phyloP scores from a whole-genome alignment of 2,329 filamentous ascomycete genomes.

The Colletotrichum sp. region DNA sequence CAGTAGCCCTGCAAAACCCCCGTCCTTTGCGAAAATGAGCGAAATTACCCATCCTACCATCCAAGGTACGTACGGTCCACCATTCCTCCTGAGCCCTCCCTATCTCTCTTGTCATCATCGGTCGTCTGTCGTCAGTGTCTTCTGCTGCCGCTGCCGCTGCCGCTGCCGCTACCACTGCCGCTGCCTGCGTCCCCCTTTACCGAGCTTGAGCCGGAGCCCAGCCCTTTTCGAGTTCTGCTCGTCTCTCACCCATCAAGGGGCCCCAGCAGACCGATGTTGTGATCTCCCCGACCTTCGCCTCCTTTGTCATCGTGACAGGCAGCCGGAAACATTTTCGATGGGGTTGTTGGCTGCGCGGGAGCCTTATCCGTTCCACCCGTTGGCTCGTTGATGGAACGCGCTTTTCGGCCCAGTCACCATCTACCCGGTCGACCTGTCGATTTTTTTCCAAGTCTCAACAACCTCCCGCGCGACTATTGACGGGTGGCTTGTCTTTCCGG shows the following conservation, averaged over 20 bases:
- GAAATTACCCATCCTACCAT: slow-evolving; percentile 64
- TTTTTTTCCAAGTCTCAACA: background rate
- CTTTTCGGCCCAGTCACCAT: background rate
- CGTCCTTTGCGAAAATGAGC: slow-evolving; percentile 45
- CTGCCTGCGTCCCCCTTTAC: background rate
- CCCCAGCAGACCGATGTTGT: background rate
- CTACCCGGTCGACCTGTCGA: background rate
- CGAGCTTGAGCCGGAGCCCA: background rate
- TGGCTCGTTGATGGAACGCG: background rate
- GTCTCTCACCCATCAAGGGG: background rate
- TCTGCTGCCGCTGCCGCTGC: background rate
- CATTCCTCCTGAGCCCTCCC: background rate
- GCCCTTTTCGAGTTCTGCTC: background rate
- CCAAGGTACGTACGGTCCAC: slow-evolving; percentile 51
- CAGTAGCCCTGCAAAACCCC: slow-evolving; percentile 7
- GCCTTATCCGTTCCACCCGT: background rate
- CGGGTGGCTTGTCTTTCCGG: slow-evolving; percentile 15
- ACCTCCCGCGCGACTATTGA: slow-evolving; percentile 11
- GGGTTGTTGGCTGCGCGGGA: background rate
- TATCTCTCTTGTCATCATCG: background rate
- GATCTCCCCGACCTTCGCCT: background rate
- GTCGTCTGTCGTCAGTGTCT: background rate
- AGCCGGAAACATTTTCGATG: background rate
- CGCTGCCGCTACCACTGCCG: background rate
- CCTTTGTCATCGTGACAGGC: background rate